Evolutionary conservation across 768 basidiomycete species (phyloP), one percentile per base, ranked within the genome.

Genomic region (Multifurca ochricompacta): DNA sequence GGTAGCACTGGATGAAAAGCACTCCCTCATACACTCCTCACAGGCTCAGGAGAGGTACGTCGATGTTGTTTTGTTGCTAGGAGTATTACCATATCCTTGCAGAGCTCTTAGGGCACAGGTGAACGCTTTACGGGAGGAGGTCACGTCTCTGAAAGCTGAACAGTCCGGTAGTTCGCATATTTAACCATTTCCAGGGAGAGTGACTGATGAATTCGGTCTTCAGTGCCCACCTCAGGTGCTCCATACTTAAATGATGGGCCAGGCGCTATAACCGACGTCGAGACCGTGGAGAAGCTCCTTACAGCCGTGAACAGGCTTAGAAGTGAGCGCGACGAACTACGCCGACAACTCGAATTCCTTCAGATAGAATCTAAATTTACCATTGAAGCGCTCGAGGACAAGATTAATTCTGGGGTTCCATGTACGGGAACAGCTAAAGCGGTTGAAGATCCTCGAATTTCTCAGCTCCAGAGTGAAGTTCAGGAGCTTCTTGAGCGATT

Each of bases 241-340:
- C 14, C 47, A 27, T 35, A 35, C 3, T n/a, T 21, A 27, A 19
- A 35, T 18, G 16, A n/a, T 31, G 42, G 36, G 53, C 52, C 13
- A 35, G 61, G 19, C 37, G 28, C 27, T 13, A 11, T 30, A 21
- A 28, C 39, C 36, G 37, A 35, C 63, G 69, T 40, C 62, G 68
- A 31, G 65, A 69, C 10, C 40, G 72, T 85, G 31, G 79, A 78
- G 56, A 77, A 76, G 35, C 71, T 89, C 21, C 71, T 89, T 46
- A 67, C 67, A 25, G 81, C 86, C 1, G 71, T 87, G 39, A 77
- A 81, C n/a, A 78, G 87, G 31, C 70, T 89, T 42, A 81, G 87
- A 4, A 66, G 67, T 4, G 85, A 90, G 60, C 75, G 87, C 4
- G 82, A 89, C 58, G 70, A 67, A 42, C 73, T 87, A 25, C 75